Percentiles rank a stretch among this genome's conserved stretches.
Evolutionary conservation across 306 rosid genomes (phyloP).

Genomic region (Medicago lupulina): DNA sequence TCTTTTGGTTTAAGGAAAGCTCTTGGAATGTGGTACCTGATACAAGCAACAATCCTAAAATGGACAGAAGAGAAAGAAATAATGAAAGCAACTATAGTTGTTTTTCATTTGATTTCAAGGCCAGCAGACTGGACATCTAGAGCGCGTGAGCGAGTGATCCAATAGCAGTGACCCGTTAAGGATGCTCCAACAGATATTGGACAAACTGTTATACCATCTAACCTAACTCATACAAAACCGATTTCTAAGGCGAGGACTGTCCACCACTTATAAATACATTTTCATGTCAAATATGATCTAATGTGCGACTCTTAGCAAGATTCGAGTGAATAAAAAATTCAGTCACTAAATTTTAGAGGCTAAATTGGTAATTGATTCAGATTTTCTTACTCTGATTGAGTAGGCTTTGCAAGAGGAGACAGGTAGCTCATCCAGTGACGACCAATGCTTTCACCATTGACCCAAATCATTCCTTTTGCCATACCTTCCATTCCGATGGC

Average conservation of each 20-base stretch:
- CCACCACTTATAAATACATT: neutral
- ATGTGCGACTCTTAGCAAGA: neutral
- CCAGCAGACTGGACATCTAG: neutral
- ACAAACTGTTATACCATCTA: neutral
- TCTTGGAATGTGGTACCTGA: constrained; percentile 93
- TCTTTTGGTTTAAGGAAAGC: constrained; percentile 52
- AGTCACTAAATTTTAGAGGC: too few relatives aligned
- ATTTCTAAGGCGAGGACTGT: too few relatives aligned
- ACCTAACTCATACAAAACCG: too few relatives aligned
- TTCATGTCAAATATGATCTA: neutral
- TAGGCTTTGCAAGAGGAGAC: constrained; percentile 65
- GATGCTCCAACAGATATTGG: neutral
- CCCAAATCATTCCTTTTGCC: constrained; percentile 92
- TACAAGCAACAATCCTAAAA: constrained; percentile 8
- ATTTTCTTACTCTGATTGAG: constrained; percentile 77
- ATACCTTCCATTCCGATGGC: constrained; percentile 72
- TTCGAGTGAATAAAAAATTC: too few relatives aligned
- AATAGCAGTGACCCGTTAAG: neutral
- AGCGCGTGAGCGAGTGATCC: neutral
- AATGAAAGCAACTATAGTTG: neutral
- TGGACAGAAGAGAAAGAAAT: neutral
- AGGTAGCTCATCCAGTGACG: constrained; percentile 84
- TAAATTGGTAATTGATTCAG: too few relatives aligned
- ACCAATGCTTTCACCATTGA: constrained; percentile 77
- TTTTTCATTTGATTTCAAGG: constrained; percentile 1